Evolutionary conservation across 495 filamentous ascomycete species (phyloP).

Genomic region (Penicillium dipodomyicola): DNA sequence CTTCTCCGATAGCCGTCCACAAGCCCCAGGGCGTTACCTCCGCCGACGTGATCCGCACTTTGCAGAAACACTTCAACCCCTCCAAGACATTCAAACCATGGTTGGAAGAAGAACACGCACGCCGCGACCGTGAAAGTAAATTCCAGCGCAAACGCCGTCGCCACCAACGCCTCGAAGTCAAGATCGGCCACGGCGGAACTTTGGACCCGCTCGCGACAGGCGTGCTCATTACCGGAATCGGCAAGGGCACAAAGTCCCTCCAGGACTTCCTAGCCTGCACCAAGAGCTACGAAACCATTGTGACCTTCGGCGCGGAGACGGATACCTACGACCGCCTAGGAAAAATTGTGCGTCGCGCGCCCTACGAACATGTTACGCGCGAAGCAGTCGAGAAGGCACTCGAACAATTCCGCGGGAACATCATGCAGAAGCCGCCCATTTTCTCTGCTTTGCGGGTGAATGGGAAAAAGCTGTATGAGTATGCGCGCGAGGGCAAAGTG

Average conservation of each 20-base stretch:
- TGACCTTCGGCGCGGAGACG: constrained; percentile 88
- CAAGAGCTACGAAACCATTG: constrained; percentile 86
- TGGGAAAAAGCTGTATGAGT: constrained; percentile 92
- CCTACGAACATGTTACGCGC: constrained; percentile 75
- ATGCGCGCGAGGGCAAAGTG: constrained; percentile 82
- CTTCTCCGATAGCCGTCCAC: constrained; percentile 66
- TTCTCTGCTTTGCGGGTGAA: constrained; percentile 88
- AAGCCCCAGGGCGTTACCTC: constrained; percentile 84
- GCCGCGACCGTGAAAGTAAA: constrained; percentile 50
- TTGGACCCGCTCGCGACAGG: constrained; percentile 93
- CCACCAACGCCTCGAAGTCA: constrained; percentile 62
- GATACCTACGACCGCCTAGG: constrained; percentile 88
- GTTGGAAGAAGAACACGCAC: constrained; percentile 56
- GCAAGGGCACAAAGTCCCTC: constrained; percentile 81
- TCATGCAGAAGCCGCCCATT: constrained; percentile 88
- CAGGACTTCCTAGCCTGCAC: constrained; percentile 77
- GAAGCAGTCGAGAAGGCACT: constrained; percentile 75
- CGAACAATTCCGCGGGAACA: constrained; percentile 73
- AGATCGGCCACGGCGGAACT: constrained; percentile 95
- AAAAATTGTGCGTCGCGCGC: constrained; percentile 69
- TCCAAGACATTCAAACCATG: constrained; percentile 73
- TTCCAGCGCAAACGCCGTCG: constrained; percentile 57
- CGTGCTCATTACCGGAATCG: constrained; percentile 83
- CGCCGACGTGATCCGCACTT: constrained; percentile 80
- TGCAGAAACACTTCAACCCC: constrained; percentile 78